Evolutionary conservation across 2,329 filamentous ascomycete genomes (phyloP).

Genomic region (Pochonia chlamydosporia): DNA sequence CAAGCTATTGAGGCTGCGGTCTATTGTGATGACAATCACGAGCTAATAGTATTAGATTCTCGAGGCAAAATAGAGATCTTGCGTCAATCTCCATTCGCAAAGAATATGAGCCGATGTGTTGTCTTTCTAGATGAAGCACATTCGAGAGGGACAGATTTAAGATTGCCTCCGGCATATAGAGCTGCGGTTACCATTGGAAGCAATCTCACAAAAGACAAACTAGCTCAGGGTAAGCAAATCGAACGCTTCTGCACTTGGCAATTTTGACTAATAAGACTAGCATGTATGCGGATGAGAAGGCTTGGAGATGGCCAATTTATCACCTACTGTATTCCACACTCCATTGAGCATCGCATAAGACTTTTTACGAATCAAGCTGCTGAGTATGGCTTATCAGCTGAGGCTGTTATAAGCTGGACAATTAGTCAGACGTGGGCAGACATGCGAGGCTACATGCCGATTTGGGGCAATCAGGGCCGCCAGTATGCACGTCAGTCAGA

Average conservation of each 20-base stretch:
- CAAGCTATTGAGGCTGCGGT: slow-evolving; percentile 31
- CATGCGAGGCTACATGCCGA: slow-evolving; percentile 36
- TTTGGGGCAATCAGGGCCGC: slow-evolving; percentile 57
- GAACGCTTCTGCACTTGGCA: background rate
- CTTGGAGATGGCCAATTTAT: slow-evolving; percentile 60
- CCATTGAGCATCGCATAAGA: slow-evolving; percentile 50
- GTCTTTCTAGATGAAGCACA: slow-evolving; percentile 67
- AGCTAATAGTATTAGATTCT: slow-evolving; percentile 47
- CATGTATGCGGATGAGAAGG: slow-evolving; percentile 62
- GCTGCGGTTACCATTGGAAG: slow-evolving; percentile 64
- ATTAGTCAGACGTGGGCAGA: slow-evolving; percentile 52
- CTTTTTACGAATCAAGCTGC: slow-evolving; percentile 1
- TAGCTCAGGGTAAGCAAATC: slow-evolving; percentile 58
- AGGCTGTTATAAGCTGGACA: slow-evolving; percentile 53
- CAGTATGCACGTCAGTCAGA: slow-evolving; percentile 38
- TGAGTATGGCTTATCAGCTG: slow-evolving; percentile 31
- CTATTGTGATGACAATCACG: slow-evolving; percentile 50
- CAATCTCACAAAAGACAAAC: slow-evolving; percentile 57
- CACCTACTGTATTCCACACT: slow-evolving; percentile 50
- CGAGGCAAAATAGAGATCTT: slow-evolving; percentile 40
- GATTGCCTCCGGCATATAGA: slow-evolving; percentile 48
- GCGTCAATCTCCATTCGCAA: slow-evolving; percentile 50
- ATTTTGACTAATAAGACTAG: slow-evolving; percentile 24
- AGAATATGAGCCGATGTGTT: slow-evolving; percentile 51
- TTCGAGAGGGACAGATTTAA: slow-evolving; percentile 62